Percentiles rank a stretch among this genome's conserved stretches.
Conservation (phyloP, 2,329 filamentous ascomycete genomes). For the Bisporella sp. region DNA sequence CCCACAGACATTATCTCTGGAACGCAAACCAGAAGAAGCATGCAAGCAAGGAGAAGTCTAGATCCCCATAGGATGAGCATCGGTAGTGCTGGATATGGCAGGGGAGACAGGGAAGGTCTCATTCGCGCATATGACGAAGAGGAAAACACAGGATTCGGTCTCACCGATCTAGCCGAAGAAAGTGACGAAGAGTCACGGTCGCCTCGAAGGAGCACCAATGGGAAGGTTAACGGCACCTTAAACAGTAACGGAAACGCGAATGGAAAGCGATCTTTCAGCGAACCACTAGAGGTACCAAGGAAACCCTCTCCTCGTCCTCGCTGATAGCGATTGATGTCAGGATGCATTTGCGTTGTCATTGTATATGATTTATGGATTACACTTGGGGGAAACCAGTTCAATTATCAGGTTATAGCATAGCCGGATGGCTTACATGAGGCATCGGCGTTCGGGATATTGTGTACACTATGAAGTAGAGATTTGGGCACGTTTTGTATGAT, state of each 20-base stretch:
- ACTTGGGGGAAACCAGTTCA: background rate
- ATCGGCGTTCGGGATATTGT: constrained; percentile 6
- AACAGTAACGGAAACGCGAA: constrained; percentile 28
- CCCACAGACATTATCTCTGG: constrained; percentile 89
- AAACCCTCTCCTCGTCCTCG: constrained; percentile 2
- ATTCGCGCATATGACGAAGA: constrained; percentile 90
- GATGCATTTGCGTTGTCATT: background rate
- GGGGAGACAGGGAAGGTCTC: constrained; percentile 68
- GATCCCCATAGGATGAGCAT: constrained; percentile 53
- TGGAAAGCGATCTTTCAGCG: constrained; percentile 23
- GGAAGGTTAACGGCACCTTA: constrained; percentile 20
- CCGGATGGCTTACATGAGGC: constrained; percentile 5
- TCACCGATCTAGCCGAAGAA: constrained; percentile 74
- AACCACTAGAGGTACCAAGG: constrained; percentile 16
- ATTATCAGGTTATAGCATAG: constrained; percentile 7
- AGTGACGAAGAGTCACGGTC: constrained; percentile 53
- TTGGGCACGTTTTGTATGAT: too few relatives aligned
- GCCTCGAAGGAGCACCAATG: constrained; percentile 16
- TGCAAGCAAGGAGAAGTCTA: constrained; percentile 79
- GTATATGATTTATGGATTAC: background rate
- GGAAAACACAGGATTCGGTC: constrained; percentile 62
- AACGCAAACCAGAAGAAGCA: constrained; percentile 83
- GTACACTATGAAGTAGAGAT: background rate
- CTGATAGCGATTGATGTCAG: background rate
- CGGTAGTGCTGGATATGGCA: constrained; percentile 50